Evolutionary conservation across 2,329 filamentous ascomycete genomes (phyloP), one percentile per base, ranked within the genome.

Genomic region (Cordyceps tenuipes): DNA sequence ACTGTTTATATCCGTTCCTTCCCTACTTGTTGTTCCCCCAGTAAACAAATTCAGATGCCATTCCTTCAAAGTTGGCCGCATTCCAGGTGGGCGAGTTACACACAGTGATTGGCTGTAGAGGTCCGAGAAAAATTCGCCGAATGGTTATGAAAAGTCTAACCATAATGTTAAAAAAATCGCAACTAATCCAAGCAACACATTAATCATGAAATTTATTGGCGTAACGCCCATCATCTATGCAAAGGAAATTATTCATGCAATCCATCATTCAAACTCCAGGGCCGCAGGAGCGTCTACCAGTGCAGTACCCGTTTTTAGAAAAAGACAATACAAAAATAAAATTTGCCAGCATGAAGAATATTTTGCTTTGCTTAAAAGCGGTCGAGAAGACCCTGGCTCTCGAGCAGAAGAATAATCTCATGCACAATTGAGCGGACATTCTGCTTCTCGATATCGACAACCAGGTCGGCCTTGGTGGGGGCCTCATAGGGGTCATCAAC

Each of bases 401-500:
- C 94, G 62, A 99, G 80, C 77, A 97, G 77, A 70, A 99, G 81
- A 64, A 99, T 83, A 69, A 99, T 97, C 82, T 97, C 90, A 79
- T 99, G 94, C 57, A 99, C 94, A 63, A 93, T 93, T 62, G 89
- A 94, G 70, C 94, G 84, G 52, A 97, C 92, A 66, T 85, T 89
- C 76, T 90, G 91, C 82, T 88, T 94, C 77, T 89, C 87, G 60
- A 88, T 74, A 74, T 97, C 89, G 44, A 97, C 93, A 5, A 85
- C 84, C 65, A 99, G 80, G 72, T 97, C 86, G 36, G 92, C 84
- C 77, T 93, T 91, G 66, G 76, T 69, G 10, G 94, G 94, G 23
- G 75, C 72, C 85, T 99, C 94, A 72, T 99, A 99, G 53, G 94
- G 92, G 78, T 97, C 93, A 72, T 97, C 93, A 61, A 99, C 91